These are phyloP conservation scores for Eucalyptus cloeziana DNA, from an alignment of 345 rosid species.

Conservation along the genomic window DNA sequence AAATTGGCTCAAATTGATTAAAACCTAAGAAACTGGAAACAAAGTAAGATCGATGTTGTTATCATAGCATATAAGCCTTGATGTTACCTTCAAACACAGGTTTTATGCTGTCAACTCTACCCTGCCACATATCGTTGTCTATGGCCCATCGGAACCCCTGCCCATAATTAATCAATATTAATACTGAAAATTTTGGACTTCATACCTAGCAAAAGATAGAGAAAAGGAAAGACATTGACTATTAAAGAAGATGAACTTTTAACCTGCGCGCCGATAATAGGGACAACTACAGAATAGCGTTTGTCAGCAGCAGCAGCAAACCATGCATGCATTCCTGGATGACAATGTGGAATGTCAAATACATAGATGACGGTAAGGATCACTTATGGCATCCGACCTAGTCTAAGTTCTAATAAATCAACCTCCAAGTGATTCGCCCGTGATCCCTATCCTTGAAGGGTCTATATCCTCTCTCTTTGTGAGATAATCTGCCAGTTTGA, in stretches of 20 bases:
- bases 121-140: constrained; percentile 73
- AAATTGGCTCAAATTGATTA: background rate
- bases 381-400: background rate
- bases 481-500: constrained; percentile 81
- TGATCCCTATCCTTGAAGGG: constrained; percentile 72
- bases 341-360: background rate
- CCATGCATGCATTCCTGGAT: constrained; percentile 95
- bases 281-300: constrained; percentile 56
- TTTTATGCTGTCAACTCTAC: constrained; percentile 68
- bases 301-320: constrained; percentile 80
- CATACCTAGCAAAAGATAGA: background rate
- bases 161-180: background rate
- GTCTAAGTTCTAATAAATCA: background rate
- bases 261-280: constrained; percentile 76
- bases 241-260: background rate
- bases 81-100: constrained; percentile 78
- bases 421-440: constrained; percentile 96
- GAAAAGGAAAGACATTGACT: background rate
- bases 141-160: constrained; percentile 88
- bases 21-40: background rate
- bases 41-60: background rate
- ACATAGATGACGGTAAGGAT: background rate
- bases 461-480: constrained; percentile 69
- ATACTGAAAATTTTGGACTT: background rate
- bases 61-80: background rate